Percentiles rank a stretch among this genome's conserved stretches.
These are phyloP conservation scores for Leccinum disarticulatum DNA, from an alignment of 768 basidiomycete genomes.

Conservation along the genomic window DNA sequence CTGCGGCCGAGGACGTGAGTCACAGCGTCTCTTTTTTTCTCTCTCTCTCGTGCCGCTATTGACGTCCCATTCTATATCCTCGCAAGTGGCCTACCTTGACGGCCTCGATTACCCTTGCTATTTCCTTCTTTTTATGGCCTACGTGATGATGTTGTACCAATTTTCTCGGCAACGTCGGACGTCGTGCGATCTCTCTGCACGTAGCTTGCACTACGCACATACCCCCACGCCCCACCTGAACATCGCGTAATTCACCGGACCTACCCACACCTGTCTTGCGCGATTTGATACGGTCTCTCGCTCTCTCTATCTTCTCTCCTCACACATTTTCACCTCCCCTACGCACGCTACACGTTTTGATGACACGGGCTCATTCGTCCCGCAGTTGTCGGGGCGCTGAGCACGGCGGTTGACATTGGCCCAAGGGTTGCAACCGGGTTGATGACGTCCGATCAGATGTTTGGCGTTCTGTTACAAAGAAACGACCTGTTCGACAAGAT, in stretches of 20 bases:
- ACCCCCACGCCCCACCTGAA: too few species aligned
- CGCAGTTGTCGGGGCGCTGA: too few species aligned
- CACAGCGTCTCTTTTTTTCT: too few species aligned
- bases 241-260: background rate
- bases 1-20: slow-evolving; percentile 15
- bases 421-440: too few species aligned
- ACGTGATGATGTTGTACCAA: slow-evolving; percentile 12
- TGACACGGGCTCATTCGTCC: background rate
- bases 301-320: background rate
- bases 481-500: too few species aligned
- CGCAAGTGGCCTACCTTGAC: slow-evolving; percentile 2
- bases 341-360: too few species aligned
- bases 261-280: background rate
- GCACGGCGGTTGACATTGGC: too few species aligned
- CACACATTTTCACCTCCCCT: too few species aligned
- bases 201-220: too few species aligned
- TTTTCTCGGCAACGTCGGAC: background rate
- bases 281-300: too few species aligned
- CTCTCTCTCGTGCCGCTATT: background rate
- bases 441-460: too few species aligned
- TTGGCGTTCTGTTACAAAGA: too few species aligned
- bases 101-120: background rate
- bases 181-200: background rate
- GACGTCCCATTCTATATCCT: background rate
- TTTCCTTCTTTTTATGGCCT: background rate